Base-by-base conservation (phyloP, 805 yeast species). In the Wickerhamomyces bisporus region DNA sequence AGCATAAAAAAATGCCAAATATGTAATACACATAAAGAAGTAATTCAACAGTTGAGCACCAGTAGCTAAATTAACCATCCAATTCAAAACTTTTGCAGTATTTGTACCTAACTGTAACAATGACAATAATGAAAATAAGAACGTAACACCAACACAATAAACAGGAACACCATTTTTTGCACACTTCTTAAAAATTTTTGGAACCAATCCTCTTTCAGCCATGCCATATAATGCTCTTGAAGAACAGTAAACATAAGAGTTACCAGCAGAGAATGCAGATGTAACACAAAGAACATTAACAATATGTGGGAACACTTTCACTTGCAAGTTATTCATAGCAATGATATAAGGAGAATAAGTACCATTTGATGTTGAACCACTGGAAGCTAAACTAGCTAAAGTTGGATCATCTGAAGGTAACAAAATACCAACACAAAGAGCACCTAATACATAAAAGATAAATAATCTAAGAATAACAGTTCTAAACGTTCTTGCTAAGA, bases 1-100 rank as follows among this genome's bases (percentile, higher is more conserved):
- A 3, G 80, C 85, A 32, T 73, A 64, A 55, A 75, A 73, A 63
- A 81, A 83, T 38, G 76, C 68, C 26, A 81, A 45, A 52, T 75
- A 29, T 17, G 31, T 29, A 6, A 29, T 29, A 15, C 21, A 29
- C 31, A 29, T 29, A 13, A 18, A 17, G 31, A 69, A 65, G 63
- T 74, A 81, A 57, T 76, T 79, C 52, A 71, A 68, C 53, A 79
- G 66, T 57, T 79, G 85, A 26, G 83, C 79, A 35, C 78, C 78
- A 5, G 91, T 79, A 32, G 78, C 77, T 38, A 84, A 62, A 49
- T 81, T 81, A 37, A 81, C 73, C 32, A 84, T 69, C 89, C 91
- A 84, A 49, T 65, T 69, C 43, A 84, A 67, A 3, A 83, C 91
- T 3, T 69, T 66, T 13, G 77, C 72, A 25, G 88, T 69, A 19